These are phyloP conservation scores for Exsudoporus frostii DNA, from an alignment of 768 basidiomycete genomes.

Conservation along the genomic window DNA sequence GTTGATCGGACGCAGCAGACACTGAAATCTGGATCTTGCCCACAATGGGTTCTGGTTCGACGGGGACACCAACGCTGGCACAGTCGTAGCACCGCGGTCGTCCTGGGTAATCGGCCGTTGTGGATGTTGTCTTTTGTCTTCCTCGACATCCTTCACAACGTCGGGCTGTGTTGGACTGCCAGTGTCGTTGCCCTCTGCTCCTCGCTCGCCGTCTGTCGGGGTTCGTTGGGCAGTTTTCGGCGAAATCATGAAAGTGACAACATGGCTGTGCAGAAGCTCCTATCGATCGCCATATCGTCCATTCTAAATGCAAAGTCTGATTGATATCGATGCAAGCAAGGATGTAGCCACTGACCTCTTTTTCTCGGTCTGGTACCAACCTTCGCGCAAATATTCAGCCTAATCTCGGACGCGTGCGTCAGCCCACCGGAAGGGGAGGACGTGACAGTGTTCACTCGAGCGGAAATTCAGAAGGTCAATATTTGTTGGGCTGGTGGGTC, in stretches of 20 bases:
- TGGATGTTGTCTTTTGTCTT: conserved; percentile 7
- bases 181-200: neutral
- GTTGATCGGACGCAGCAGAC: conserved; percentile 21
- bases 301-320: neutral
- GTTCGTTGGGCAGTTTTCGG: too few species aligned
- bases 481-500: too few species aligned
- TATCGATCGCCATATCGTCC: too few species aligned
- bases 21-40: neutral
- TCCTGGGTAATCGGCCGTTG: neutral
- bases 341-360: neutral
- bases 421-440: too few species aligned
- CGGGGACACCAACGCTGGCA: neutral
- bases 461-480: too few species aligned
- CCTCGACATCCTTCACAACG: conserved; percentile 24
- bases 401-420: neutral
- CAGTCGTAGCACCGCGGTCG: neutral
- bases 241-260: too few species aligned
- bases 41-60: conserved; percentile 12
- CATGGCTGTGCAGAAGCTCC: too few species aligned
- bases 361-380: neutral
- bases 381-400: conserved; percentile 4
- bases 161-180: neutral
- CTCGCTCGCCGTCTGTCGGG: conserved; percentile 19
- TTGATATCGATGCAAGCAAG: neutral
- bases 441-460: too few species aligned